Evolutionary conservation across 306 rosid genomes (phyloP), one percentile per base, ranked within the genome.

Genomic region (Begonia loranthoides): DNA sequence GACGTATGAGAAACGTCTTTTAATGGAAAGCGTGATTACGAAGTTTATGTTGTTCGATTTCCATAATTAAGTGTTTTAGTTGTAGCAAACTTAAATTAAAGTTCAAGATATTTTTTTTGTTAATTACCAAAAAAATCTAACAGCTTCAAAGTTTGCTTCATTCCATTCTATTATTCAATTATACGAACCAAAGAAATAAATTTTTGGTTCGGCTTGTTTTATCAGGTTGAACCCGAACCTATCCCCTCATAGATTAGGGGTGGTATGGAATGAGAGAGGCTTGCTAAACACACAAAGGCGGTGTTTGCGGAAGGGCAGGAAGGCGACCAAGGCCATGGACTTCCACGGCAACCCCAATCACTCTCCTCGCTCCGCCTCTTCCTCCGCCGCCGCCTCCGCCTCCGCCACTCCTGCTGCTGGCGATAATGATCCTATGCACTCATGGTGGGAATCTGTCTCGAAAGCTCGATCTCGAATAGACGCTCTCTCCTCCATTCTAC

Each of bases 391-490:
- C 51, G 13, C 66, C 56, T 34, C 60, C 36, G 47, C 43, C 49
- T 10, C 65, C 0, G 14, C 64, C 58, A 47, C 59, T 48, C 13
- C 68, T 28, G 13, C 72, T 22, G 4, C 73, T 14, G 24, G 67
- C 59, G 50, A 66, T 48, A 58, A 51, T 17, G 92, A 82, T 60
- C 96, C 94, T 0, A 87, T 87, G 94, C 96, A 87, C 50, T 78
- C 96, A 0, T 87, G 96, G 96, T 87, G 97, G 97, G 97, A 90
- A 52, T 86, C 94, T 3, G 70, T 90, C 15, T 85, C 97, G 68
- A 90, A 80, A 45, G 97, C 88, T 2, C 97, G 97, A 4, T 78
- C 83, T 5, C 95, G 94, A 16, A 90, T 90, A 77, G 84, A 86
- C 55, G 71, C 93, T 46, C 87, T 90, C 52, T 72, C 87, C 44